A percentile compares a stretch with the other conserved stretches of the same genome.
Conservation (phyloP, 2,329 filamentous ascomycete genomes). For the Westerdykella aurantiaca region DNA sequence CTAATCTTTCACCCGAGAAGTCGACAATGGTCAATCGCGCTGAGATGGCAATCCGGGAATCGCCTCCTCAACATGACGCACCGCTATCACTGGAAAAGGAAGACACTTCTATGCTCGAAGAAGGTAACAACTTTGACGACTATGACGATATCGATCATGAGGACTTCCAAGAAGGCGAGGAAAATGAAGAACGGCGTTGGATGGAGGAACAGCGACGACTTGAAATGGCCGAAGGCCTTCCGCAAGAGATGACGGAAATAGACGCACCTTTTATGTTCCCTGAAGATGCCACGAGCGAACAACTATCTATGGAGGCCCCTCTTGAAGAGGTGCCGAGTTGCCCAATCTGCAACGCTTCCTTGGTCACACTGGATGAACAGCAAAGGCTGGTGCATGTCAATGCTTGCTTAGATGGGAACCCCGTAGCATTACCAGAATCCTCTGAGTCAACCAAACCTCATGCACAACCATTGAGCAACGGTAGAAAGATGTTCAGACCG, state of each 20-base stretch:
- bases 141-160: constrained; percentile 58
- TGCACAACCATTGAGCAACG: constrained; percentile 10
- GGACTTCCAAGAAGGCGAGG: constrained; percentile 51
- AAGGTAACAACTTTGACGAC: constrained; percentile 46
- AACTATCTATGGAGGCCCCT: background rate
- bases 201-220: constrained; percentile 64
- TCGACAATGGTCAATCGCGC: background rate
- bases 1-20: background rate
- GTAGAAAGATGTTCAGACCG: constrained; percentile 56
- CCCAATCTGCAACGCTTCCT: constrained; percentile 67
- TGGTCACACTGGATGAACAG: constrained; percentile 53
- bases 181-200: constrained; percentile 52
- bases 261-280: constrained; percentile 38
- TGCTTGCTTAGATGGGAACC: constrained; percentile 79
- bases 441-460: constrained; percentile 8
- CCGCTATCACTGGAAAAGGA: constrained; percentile 39
- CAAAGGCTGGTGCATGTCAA: constrained; percentile 84
- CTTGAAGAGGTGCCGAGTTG: constrained; percentile 44
- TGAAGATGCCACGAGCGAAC: constrained; percentile 13
- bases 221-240: constrained; percentile 45
- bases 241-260: constrained; percentile 48
- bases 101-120: constrained; percentile 41
- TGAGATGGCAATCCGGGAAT: background rate
- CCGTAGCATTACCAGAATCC: constrained; percentile 50
- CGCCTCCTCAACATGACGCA: background rate